Percentiles rank a stretch among this genome's conserved stretches.
phyloP scores from a whole-genome alignment of 805 yeast species.

The Wickerhamiella occidentalis region DNA sequence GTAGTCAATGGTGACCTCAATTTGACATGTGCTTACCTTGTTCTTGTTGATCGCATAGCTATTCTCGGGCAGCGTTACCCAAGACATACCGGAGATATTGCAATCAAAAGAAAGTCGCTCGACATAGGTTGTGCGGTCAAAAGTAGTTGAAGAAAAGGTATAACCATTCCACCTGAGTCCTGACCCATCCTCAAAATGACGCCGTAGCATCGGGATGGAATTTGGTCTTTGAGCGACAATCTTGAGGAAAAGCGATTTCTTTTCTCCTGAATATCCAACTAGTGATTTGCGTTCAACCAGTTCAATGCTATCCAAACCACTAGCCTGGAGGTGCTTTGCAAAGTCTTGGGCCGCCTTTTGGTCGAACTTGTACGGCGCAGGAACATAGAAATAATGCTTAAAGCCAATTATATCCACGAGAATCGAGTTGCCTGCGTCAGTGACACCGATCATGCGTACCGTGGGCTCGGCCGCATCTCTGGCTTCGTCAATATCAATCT shows the following conservation, averaged over 20 bases:
- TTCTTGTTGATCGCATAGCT: slow-evolving; percentile 35
- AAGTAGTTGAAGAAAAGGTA: slow-evolving; percentile 36
- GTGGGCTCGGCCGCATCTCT: slow-evolving; percentile 34
- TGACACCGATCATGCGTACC: slow-evolving; percentile 86
- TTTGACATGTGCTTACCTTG: slow-evolving; percentile 62
- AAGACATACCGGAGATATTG: slow-evolving; percentile 85
- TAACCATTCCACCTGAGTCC: slow-evolving; percentile 6
- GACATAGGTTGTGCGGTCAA: slow-evolving; percentile 80
- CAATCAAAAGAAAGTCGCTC: slow-evolving; percentile 87
- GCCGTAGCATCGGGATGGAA: slow-evolving; percentile 54
- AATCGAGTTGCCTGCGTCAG: slow-evolving; percentile 74
- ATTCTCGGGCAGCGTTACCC: slow-evolving; percentile 79
- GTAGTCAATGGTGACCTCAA: slow-evolving; percentile 65
- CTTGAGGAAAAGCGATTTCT: slow-evolving; percentile 67
- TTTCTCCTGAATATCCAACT: slow-evolving; percentile 85
- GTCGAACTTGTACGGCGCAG: slow-evolving; percentile 71
- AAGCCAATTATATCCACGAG: slow-evolving; percentile 85
- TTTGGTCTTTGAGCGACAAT: slow-evolving; percentile 54
- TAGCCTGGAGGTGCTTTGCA: slow-evolving; percentile 15
- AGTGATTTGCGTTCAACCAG: slow-evolving; percentile 66
- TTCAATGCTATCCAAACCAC: slow-evolving; percentile 37
- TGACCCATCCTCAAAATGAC: slow-evolving; percentile 50
- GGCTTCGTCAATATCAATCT: slow-evolving; percentile 87
- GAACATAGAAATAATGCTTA: slow-evolving; percentile 79
- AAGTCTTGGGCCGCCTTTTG: slow-evolving; percentile 41